Evolutionary conservation across 148 eudicot species (phyloP), one percentile per base, ranked within the genome.

Genomic region (Vaccinium corymbosum): DNA sequence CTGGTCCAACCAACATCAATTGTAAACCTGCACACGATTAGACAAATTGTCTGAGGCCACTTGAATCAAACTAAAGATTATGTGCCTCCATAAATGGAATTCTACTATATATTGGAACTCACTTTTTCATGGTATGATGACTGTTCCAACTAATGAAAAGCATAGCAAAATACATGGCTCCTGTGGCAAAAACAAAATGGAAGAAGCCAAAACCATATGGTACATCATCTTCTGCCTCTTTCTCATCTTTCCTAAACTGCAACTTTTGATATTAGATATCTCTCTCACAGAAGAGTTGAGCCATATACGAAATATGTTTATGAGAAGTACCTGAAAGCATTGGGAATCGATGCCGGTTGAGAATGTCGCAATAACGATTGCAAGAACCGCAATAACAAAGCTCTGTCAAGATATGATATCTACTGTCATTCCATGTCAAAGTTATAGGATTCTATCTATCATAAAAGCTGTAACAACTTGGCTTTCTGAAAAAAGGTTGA

Each of bases 1-100:
- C 98, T 95, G 76, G 98, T 93, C 98, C 98, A 95, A n/a, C 98
- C 98, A 64, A 95, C 92, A 85, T 95, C 98, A 78, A 95, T 92
- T 19, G 97, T 95, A 93, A 93, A 95, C 92, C 98, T 95, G 93
- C 64, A 79, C 59, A 84, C 15, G 42, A 7, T 49, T 15, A 1
- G 17, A 27, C 15, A 76, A 7, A 64, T 29, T 68, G 73, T 5
- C 4, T 55, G 12, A 55, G 57, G 57, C 57, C 57, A 55, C 16
- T 2, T 55, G 57, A 55, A 55, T 55, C 57, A 55, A 55, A 55
- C 57, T 14, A 55, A 55, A 55, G 17, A 55, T 14, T 25, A n/a
- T 6, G 4, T 72, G 50, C 78, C 25, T 19, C 51, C 22, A 48
- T 38, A 5, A 72, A 38, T 14, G 51, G 15, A 62, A 19, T 35